Percentiles rank a stretch among this genome's conserved stretches.
Evolutionary conservation across 495 filamentous ascomycete genomes (phyloP).

Genomic region (Neurospora sp.): DNA sequence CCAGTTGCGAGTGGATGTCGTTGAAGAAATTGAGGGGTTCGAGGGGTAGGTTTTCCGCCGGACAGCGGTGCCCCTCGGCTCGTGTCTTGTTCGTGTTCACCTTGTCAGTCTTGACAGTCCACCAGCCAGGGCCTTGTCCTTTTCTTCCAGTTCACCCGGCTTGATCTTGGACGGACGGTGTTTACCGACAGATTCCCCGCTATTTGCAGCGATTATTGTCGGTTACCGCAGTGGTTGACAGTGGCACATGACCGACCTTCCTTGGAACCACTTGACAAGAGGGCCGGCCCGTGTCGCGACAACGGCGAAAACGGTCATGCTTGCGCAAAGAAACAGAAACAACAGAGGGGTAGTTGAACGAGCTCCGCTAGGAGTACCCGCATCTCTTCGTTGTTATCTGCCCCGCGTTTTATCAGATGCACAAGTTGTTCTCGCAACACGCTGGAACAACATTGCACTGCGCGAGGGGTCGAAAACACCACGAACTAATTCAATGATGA

Average conservation of each 20-base stretch:
- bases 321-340: neutral
- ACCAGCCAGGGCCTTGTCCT: neutral
- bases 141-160: neutral
- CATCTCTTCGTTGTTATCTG: neutral
- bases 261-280: neutral
- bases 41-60: neutral
- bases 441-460: neutral
- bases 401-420: neutral
- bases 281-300: neutral
- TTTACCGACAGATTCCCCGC: neutral
- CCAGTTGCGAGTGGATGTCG: neutral
- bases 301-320: neutral
- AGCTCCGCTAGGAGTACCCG: neutral
- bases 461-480: neutral
- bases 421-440: neutral
- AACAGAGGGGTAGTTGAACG: neutral
- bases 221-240: neutral
- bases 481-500: neutral
- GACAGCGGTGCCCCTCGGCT: neutral
- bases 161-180: neutral
- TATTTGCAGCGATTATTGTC: neutral
- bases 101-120: neutral
- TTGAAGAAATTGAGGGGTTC: neutral
- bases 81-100: neutral
- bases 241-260: neutral